phyloP scores from a whole-genome alignment of 129 eudicot genomes.

The Saussurea involucrata region DNA sequence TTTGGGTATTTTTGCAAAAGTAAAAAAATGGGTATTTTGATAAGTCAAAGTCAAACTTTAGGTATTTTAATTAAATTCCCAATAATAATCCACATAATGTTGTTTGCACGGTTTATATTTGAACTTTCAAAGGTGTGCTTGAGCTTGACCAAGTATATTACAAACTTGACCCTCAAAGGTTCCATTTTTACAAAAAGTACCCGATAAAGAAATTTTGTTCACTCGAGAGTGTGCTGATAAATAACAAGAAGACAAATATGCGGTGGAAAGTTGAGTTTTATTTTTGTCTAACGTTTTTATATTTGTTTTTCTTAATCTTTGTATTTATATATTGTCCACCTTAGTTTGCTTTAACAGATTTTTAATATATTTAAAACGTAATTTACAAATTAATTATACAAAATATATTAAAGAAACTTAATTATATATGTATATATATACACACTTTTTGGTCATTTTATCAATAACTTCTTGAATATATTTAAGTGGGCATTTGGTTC shows the following conservation, averaged over 20 bases:
- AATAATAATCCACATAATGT: neutral
- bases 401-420: neutral
- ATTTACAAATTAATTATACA: too few relatives aligned
- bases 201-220: neutral
- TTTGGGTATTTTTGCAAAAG: too few relatives aligned
- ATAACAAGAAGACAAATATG: neutral
- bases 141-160: neutral
- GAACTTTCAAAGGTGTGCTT: constrained; percentile 4
- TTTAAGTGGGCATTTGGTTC: too few relatives aligned
- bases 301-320: neutral
- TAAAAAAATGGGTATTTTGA: too few relatives aligned
- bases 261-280: neutral
- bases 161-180: constrained; percentile 7
- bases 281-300: neutral
- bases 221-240: neutral
- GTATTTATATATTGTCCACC: neutral
- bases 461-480: neutral
- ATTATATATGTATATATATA: too few relatives aligned
- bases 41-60: too few relatives aligned
- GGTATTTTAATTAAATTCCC: too few relatives aligned
- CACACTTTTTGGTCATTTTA: neutral
- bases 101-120: constrained; percentile 12
- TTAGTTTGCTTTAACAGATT: neutral
- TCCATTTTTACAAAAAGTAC: neutral
- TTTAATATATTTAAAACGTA: neutral